Evolutionary conservation across 257 asterid genomes (phyloP).

Genomic region (Voacanga thouarsii): DNA sequence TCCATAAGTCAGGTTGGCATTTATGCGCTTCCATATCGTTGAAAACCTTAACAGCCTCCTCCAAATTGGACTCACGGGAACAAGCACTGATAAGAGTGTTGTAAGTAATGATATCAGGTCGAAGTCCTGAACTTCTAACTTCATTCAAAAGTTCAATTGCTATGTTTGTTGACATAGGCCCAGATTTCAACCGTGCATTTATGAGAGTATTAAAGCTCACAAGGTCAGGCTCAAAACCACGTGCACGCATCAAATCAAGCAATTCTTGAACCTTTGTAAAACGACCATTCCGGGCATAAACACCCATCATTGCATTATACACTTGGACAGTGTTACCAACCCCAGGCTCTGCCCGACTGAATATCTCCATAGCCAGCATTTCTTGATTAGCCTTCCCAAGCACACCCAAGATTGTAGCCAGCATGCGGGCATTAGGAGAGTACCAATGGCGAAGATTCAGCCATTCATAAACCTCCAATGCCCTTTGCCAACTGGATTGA

Average conservation of each 20-base stretch:
- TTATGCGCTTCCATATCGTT: conserved; percentile 62
- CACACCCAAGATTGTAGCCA: conserved; percentile 73
- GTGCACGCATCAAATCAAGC: conserved; percentile 76
- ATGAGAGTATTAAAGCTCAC: conserved; percentile 91
- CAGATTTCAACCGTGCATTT: conserved; percentile 80
- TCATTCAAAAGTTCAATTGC: conserved; percentile 65
- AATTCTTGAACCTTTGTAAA: conserved; percentile 68
- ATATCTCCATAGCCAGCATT: conserved; percentile 78
- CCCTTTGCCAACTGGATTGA: conserved; percentile 85
- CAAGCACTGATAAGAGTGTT: conserved; percentile 93
- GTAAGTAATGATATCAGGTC: conserved; percentile 87
- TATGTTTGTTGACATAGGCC: conserved; percentile 60
- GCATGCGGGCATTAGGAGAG: conserved; percentile 84
- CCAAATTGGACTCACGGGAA: conserved; percentile 77
- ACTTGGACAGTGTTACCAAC: conserved; percentile 76
- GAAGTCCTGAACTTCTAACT: conserved; percentile 74
- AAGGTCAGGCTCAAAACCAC: conserved; percentile 86
- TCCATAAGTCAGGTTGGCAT: conserved; percentile 98
- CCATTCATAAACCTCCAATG: conserved; percentile 93
- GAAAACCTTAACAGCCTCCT: conserved; percentile 76
- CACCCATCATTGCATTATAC: conserved; percentile 97
- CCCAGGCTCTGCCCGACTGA: conserved; percentile 54
- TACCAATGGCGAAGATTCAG: conserved; percentile 81
- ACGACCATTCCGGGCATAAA: conserved; percentile 78
- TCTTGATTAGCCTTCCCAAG: conserved; percentile 95